phyloP scores from a whole-genome alignment of 805 yeast species.

The Starmerella lactis-condensi region DNA sequence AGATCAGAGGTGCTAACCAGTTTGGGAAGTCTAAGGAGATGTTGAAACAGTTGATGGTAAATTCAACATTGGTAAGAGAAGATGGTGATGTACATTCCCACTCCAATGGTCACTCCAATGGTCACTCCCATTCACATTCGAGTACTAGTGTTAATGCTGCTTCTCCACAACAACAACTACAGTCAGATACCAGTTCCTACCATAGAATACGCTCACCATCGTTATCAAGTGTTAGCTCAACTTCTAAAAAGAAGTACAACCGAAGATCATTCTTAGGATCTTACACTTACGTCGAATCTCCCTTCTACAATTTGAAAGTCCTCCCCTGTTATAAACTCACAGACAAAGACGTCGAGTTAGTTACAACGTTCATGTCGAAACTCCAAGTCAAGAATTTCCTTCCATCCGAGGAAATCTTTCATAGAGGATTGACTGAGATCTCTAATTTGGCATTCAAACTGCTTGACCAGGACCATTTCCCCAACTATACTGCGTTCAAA shows the following conservation, averaged over 20 bases:
- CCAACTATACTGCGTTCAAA: constrained; percentile 13
- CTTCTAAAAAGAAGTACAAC: constrained; percentile 11
- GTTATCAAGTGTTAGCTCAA: background rate
- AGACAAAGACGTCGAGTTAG: constrained; percentile 22
- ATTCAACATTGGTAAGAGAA: too few relatives aligned
- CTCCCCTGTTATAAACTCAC: constrained; percentile 20
- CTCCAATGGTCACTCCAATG: too few relatives aligned
- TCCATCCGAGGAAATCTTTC: constrained; percentile 23
- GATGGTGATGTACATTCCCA: constrained; percentile 3
- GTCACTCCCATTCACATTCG: too few relatives aligned
- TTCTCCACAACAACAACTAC: background rate
- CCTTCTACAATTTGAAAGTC: constrained; percentile 19
- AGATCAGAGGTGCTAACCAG: constrained; percentile 11
- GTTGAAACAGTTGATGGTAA: constrained; percentile 2
- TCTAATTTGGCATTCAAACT: constrained; percentile 18
- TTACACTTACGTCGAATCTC: constrained; percentile 16
- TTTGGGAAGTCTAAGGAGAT: constrained; percentile 8
- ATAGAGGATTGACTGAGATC: constrained; percentile 22
- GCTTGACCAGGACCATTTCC: constrained; percentile 19
- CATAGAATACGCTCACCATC: background rate
- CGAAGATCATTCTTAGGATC: constrained; percentile 18
- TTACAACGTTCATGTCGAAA: constrained; percentile 18
- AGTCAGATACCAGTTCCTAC: background rate
- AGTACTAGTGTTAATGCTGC: too few relatives aligned
- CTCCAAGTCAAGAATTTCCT: constrained; percentile 21